Evolutionary conservation across 495 filamentous ascomycete species (phyloP).

Genomic region (Cercophora sp.): DNA sequence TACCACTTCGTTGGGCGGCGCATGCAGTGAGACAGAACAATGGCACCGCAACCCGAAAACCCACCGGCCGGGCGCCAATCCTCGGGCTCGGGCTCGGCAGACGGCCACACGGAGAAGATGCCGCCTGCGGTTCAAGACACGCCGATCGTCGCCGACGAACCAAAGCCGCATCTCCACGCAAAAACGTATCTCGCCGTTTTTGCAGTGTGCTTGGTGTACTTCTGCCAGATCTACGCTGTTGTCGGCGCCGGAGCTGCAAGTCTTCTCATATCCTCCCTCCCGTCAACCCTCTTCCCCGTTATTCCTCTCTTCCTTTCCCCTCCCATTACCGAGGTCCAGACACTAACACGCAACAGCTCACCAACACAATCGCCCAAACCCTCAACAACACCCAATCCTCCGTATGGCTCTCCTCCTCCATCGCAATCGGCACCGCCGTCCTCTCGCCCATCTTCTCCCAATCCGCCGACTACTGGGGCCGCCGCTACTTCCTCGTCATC

Average conservation of each 20-base stretch:
- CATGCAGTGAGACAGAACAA: no score
- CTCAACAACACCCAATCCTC: conserved; percentile 15
- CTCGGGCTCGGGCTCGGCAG: not conserved
- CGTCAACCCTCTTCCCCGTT: no score
- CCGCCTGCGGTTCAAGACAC: not conserved
- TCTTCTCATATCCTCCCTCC: no score
- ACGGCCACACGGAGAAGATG: conserved; percentile 11
- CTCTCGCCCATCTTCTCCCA: conserved; percentile 31
- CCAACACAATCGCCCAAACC: conserved; percentile 24
- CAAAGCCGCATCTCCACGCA: conserved; percentile 26
- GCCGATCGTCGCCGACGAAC: conserved; percentile 7
- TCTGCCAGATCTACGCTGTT: conserved; percentile 28
- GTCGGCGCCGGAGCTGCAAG: conserved; percentile 32
- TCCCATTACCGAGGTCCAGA: no score
- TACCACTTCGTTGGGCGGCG: no score
- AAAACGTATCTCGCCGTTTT: conserved; percentile 33
- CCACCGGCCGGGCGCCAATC: not conserved
- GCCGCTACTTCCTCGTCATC: conserved; percentile 33
- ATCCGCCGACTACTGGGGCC: conserved; percentile 37
- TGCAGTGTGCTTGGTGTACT: conserved; percentile 30
- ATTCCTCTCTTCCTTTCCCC: no score
- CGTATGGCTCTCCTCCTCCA: conserved; percentile 27
- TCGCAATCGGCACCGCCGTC: conserved; percentile 30
- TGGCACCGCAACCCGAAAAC: no score
- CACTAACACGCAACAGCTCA: no score